A percentile compares a stretch with the other conserved stretches of the same genome.
phyloP scores from a whole-genome alignment of 1,139 yeast species.

The Lodderomyces elongisporus region DNA sequence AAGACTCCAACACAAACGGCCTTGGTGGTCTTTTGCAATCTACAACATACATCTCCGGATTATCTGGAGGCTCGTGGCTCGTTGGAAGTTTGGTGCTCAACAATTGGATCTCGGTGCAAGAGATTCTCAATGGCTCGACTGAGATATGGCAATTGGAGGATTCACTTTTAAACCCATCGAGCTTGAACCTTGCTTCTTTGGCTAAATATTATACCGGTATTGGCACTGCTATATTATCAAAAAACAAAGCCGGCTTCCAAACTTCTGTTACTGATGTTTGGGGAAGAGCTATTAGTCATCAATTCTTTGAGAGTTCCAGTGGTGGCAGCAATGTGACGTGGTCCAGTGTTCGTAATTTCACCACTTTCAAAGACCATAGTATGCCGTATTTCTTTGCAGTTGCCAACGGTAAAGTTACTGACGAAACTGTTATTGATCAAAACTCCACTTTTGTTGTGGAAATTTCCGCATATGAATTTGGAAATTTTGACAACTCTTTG shows the following conservation, averaged over 20 bases:
- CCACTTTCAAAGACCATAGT: slow-evolving; percentile 24
- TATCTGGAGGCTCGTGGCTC: slow-evolving; percentile 43
- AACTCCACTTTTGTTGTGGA: slow-evolving; percentile 39
- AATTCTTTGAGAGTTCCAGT: slow-evolving; percentile 23
- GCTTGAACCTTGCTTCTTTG: slow-evolving; percentile 22
- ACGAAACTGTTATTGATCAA: slow-evolving; percentile 26
- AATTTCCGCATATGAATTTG: slow-evolving; percentile 37
- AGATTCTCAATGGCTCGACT: slow-evolving; percentile 20
- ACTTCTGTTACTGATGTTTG: slow-evolving; percentile 40
- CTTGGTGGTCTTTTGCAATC: slow-evolving; percentile 40
- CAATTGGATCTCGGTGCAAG: slow-evolving; percentile 33
- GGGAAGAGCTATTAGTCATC: slow-evolving; percentile 40
- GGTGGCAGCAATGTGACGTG: slow-evolving; percentile 35
- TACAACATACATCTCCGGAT: slow-evolving; percentile 34
- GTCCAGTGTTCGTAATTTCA: slow-evolving; percentile 28
- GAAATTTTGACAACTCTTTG: slow-evolving; percentile 49
- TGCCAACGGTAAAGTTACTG: slow-evolving; percentile 33
- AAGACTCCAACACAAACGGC: slow-evolving; percentile 22
- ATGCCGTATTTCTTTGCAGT: slow-evolving; percentile 41
- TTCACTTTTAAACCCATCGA: slow-evolving; percentile 37
- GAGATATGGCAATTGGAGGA: slow-evolving; percentile 38
- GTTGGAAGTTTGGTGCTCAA: slow-evolving; percentile 36
- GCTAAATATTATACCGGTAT: slow-evolving; percentile 26
- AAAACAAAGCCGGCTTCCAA: slow-evolving; percentile 31
- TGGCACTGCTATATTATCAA: slow-evolving; percentile 24